Evolutionary conservation across 768 basidiomycete species (phyloP).

Genomic region (Xerocomus potaroensis): DNA sequence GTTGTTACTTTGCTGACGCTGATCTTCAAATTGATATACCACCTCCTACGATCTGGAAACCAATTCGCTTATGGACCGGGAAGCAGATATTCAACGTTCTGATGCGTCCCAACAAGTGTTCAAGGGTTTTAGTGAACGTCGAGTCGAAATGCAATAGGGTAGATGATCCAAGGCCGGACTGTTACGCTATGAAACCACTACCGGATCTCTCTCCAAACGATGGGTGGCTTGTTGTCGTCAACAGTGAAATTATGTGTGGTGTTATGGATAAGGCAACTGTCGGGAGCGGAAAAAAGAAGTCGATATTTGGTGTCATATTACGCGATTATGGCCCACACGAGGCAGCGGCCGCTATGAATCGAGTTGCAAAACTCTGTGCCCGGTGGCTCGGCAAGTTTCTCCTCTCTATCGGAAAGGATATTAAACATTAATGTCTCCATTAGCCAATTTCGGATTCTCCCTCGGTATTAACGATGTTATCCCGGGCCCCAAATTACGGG

Average conservation of each 20-base stretch:
- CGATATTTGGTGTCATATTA: slow-evolving; percentile 96
- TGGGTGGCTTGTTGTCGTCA: slow-evolving; percentile 94
- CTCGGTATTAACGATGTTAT: slow-evolving; percentile 99
- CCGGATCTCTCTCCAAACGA: slow-evolving; percentile 94
- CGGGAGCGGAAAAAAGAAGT: slow-evolving; percentile 98
- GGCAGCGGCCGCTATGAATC: slow-evolving; percentile 93
- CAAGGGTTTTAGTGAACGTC: slow-evolving; percentile 85
- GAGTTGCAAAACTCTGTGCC: slow-evolving; percentile 92
- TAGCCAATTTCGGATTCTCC: slow-evolving; percentile 96
- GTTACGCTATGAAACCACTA: slow-evolving; percentile 60
- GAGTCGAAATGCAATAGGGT: slow-evolving; percentile 94
- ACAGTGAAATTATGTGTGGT: slow-evolving; percentile 99
- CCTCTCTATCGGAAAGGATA: neutral
- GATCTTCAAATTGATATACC: slow-evolving; percentile 92
- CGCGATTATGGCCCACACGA: slow-evolving; percentile 95
- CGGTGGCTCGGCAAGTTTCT: slow-evolving; percentile 76
- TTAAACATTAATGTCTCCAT: slow-evolving; percentile 3
- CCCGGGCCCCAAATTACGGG: slow-evolving; percentile 79
- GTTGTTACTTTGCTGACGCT: slow-evolving; percentile 91
- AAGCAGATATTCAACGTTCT: slow-evolving; percentile 98
- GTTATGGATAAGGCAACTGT: slow-evolving; percentile 98
- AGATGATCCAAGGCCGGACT: slow-evolving; percentile 66
- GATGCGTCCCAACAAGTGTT: slow-evolving; percentile 87
- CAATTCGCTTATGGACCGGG: slow-evolving; percentile 91
- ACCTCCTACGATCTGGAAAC: slow-evolving; percentile 92